Evolutionary conservation across 306 rosid species (phyloP).

Genomic region (Erythrophleum fordii): DNA sequence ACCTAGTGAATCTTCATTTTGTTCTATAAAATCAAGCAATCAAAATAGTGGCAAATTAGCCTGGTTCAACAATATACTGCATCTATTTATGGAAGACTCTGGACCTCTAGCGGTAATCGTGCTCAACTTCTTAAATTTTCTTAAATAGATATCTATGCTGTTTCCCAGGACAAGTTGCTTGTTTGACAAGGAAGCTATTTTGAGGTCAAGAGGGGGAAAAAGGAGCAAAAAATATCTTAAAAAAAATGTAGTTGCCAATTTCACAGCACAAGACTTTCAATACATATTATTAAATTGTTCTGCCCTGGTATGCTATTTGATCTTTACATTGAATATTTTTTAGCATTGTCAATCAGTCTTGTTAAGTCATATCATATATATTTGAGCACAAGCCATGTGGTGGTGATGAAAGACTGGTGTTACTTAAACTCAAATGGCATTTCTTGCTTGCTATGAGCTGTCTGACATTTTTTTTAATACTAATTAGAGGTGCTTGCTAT

Average conservation of each 20-base stretch:
- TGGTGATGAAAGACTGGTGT: not conserved
- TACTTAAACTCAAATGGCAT: not conserved
- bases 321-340: not conserved
- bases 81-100: too few species aligned
- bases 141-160: too few species aligned
- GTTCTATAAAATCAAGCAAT: too few species aligned
- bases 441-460: not conserved
- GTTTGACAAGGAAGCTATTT: not conserved
- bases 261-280: not conserved
- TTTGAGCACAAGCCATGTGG: not conserved
- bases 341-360: not conserved
- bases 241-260: not conserved
- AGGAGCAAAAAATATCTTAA: not conserved
- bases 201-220: not conserved
- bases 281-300: not conserved
- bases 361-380: not conserved
- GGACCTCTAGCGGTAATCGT: not conserved
- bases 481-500: not conserved
- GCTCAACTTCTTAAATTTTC: too few species aligned
- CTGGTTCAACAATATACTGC: too few species aligned
- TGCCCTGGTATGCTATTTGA: not conserved
- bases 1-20: too few species aligned
- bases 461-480: not conserved
- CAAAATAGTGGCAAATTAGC: too few species aligned
- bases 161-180: not conserved